phyloP scores from a whole-genome alignment of 371 early-diverging fungal genomes.

The Phascolomyces articulosus region DNA sequence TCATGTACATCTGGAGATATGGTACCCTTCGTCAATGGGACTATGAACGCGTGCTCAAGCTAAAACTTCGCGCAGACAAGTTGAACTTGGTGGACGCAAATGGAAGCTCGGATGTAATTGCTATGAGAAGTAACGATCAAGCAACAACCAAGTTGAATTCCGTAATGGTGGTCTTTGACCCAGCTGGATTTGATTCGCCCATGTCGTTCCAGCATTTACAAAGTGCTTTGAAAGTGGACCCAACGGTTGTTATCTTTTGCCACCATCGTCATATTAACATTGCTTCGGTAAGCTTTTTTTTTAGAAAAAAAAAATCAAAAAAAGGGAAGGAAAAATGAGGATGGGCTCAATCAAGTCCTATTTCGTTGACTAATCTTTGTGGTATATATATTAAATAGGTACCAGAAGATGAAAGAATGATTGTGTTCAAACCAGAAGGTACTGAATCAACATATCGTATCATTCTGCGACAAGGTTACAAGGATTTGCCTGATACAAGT shows the following conservation, averaged over 20 bases:
- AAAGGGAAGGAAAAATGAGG: too few relatives aligned
- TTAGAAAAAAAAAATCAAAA: background rate
- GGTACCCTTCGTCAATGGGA: constrained; percentile 26
- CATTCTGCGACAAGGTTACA: constrained; percentile 36
- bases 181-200: constrained; percentile 29
- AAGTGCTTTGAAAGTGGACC: constrained; percentile 23
- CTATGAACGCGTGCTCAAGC: constrained; percentile 15
- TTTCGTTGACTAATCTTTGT: too few relatives aligned
- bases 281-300: constrained; percentile 15
- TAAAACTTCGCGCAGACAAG: constrained; percentile 4
- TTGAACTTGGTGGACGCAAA: background rate
- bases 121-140: background rate
- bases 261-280: constrained; percentile 28
- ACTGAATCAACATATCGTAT: constrained; percentile 21
- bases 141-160: constrained; percentile 9
- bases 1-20: constrained; percentile 38
- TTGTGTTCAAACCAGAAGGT: constrained; percentile 16
- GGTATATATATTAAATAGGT: background rate
- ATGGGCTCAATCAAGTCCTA: too few relatives aligned
- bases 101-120: background rate
- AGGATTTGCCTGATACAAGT: constrained; percentile 17
- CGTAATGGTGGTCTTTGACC: constrained; percentile 32
- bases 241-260: constrained; percentile 34
- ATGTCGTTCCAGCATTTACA: constrained; percentile 28
- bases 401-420: constrained; percentile 27